Conservation (phyloP, 2,329 filamentous ascomycete species). For the Paraphaeosphaeria minitans region DNA sequence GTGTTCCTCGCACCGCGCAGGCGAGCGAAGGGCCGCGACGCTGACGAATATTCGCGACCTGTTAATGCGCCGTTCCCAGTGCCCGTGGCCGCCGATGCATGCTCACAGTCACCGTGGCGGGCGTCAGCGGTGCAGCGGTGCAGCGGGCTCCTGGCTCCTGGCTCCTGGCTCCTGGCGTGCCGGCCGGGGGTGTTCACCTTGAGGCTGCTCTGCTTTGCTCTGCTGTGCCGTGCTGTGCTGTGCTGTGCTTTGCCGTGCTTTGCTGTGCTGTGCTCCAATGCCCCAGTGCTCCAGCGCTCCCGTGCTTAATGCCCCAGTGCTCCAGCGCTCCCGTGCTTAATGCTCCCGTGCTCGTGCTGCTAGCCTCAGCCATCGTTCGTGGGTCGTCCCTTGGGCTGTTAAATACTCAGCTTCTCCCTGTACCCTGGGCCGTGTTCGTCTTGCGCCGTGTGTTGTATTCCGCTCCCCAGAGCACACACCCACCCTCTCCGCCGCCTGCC, state of each 20-base stretch:
- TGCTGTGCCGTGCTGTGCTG: too few relatives aligned
- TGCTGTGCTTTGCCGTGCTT: too few relatives aligned
- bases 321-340: too few relatives aligned
- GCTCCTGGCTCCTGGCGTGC: constrained; percentile 1
- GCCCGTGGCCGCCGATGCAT: constrained; percentile 2
- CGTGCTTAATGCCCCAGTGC: too few relatives aligned
- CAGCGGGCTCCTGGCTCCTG: background rate
- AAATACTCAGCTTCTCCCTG: constrained; percentile 33
- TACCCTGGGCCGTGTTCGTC: constrained; percentile 14
- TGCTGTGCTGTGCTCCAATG: too few relatives aligned
- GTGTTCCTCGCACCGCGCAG: background rate
- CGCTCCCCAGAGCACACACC: constrained; percentile 20
- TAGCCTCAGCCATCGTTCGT: constrained; percentile 12
- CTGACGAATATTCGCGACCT: constrained; percentile 19
- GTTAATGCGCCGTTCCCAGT: constrained; percentile 19
- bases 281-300: too few relatives aligned
- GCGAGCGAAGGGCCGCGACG: constrained; percentile 4
- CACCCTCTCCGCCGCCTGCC: constrained; percentile 18
- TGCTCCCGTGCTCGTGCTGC: constrained; percentile 17
- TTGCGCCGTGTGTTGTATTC: constrained; percentile 18
- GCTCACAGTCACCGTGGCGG: background rate
- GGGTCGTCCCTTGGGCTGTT: constrained; percentile 19
- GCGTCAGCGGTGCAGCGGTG: background rate
- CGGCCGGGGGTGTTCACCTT: background rate
- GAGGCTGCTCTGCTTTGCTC: too few relatives aligned